A percentile compares a stretch with the other conserved stretches of the same genome.
Evolutionary conservation across 2,329 filamentous ascomycete species (phyloP).

Genomic region (Plenodomus lindquistii): DNA sequence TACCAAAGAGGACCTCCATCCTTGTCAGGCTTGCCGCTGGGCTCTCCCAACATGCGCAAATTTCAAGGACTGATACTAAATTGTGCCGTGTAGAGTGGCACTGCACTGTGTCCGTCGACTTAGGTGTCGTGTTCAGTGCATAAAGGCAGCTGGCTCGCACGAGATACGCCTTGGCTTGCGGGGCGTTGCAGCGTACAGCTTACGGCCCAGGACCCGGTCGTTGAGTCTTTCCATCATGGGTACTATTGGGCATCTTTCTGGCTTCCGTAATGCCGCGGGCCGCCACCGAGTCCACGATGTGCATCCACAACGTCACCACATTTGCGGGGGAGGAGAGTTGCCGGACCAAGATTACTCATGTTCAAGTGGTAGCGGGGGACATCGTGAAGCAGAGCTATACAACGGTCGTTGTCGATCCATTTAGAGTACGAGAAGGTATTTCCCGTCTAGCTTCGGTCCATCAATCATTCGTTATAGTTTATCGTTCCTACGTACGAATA

Average conservation of each 20-base stretch:
- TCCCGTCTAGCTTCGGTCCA: too few species aligned
- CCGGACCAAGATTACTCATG: too few species aligned
- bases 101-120: background rate
- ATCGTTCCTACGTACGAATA: too few species aligned
- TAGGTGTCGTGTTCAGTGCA: background rate
- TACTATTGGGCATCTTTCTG: background rate
- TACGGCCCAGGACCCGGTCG: background rate
- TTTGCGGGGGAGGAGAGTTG: background rate
- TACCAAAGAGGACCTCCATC: too few species aligned
- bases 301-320: background rate
- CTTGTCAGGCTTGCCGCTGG: too few species aligned
- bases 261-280: background rate
- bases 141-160: background rate
- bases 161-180: background rate
- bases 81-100: background rate
- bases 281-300: background rate
- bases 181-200: background rate
- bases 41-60: too few species aligned
- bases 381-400: too few species aligned
- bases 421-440: too few species aligned
- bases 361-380: too few species aligned
- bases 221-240: background rate
- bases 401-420: too few species aligned
- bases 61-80: too few species aligned
- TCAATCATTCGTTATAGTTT: too few species aligned